Evolutionary conservation across 2,329 filamentous ascomycete genomes (phyloP), one percentile per base, ranked within the genome.

Genomic region (Ustulina deusta): DNA sequence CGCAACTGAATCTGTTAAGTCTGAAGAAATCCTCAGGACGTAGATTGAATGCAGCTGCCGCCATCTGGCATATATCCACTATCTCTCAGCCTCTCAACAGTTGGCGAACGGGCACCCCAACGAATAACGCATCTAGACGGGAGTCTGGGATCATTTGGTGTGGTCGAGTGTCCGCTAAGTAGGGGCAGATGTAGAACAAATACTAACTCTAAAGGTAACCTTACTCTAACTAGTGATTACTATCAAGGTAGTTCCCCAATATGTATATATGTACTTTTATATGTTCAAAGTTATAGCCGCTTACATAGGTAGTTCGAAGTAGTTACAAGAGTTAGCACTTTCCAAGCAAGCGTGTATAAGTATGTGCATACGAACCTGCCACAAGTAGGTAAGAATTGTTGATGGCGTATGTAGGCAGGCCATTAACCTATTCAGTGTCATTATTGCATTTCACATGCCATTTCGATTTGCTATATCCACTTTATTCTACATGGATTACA

Each of bases 1-100:
- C 22, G 13, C 17, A 40, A 29, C 25, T 7, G 11, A 27, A 40
- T 60, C 15, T 51, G 29, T 49, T 11, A 48, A 25, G 40, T 22
- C 22, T 34, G 36, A 25, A 22, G 49, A 13, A 32, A n/a, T 13
- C 17, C 29, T 38, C 22, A 6, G 11, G 36, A 11, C 29, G 5
- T 5, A 36, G 15, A 27, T 55, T 36, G 40, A 7, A 51, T 38
- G n/a, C 68, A 69, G 65, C 68, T 69, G 68, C 57, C 61, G 65
- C 46, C 68, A 62, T 68, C 68, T 68, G 68, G 46, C 67, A 36
- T 4, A 38, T 54, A 20, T 25, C 56, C 59, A 40, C 44, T 57
- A 15, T 44, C 29, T 36, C 22, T 54, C 32, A 64, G 58, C 38
- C 64, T 69, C 51, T 69, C 51, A 64, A 64, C 57, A 61, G 40